Evolutionary conservation across 1,139 yeast species (phyloP).

Genomic region (Pichia kudriavzevii): DNA sequence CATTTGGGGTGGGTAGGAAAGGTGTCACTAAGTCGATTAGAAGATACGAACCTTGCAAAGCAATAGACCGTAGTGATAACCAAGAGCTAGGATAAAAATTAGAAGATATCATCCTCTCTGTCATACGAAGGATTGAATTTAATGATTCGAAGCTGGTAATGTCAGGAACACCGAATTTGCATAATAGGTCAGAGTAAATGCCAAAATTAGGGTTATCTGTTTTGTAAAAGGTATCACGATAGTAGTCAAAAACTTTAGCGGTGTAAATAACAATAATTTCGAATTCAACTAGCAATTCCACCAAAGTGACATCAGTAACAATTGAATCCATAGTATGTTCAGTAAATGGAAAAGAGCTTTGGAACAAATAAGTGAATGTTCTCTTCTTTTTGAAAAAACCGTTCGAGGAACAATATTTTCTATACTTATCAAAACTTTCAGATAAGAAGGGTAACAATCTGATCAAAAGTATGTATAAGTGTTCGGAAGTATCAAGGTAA

Average conservation of each 20-base stretch:
- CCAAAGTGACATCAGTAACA: conserved; percentile 62
- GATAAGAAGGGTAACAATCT: conserved; percentile 21
- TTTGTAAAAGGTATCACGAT: conserved; percentile 6
- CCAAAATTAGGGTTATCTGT: neutral
- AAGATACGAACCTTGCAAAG: conserved; percentile 10
- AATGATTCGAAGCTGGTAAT: conserved; percentile 4
- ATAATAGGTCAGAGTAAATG: conserved; percentile 2
- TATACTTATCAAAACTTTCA: conserved; percentile 37
- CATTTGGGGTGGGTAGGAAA: conserved; percentile 44
- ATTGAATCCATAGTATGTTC: conserved; percentile 67
- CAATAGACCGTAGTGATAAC: conserved; percentile 38
- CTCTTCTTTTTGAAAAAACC: conserved; percentile 47
- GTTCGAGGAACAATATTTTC: conserved; percentile 45
- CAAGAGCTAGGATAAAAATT: conserved; percentile 58
- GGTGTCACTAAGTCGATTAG: conserved; percentile 34
- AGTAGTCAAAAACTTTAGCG: conserved; percentile 23
- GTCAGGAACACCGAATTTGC: conserved; percentile 4
- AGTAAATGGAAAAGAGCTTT: conserved; percentile 56
- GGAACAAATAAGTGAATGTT: conserved; percentile 62
- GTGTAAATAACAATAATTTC: conserved; percentile 52
- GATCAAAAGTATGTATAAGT: conserved; percentile 15
- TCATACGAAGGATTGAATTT: conserved; percentile 5
- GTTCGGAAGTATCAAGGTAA: conserved; percentile 14
- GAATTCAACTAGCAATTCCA: conserved; percentile 67
- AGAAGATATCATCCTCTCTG: conserved; percentile 5